Evolutionary conservation across 1,284 basidiomycete species (phyloP).

Genomic region (Stygiomarasmius scandens): DNA sequence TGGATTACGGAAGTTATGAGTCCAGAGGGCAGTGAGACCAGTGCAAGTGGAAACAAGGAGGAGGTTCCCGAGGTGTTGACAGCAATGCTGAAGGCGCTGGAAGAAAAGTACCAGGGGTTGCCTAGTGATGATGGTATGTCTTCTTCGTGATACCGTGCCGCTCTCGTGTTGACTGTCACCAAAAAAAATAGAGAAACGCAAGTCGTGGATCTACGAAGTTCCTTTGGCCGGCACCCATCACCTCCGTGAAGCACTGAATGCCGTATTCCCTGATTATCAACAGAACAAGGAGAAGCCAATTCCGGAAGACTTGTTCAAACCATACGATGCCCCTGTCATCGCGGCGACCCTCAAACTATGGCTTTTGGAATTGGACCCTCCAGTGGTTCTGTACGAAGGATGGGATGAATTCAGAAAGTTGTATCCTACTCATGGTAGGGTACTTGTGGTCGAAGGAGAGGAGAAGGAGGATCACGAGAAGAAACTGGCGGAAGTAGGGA

Average conservation of each 20-base stretch:
- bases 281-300: conserved; percentile 35
- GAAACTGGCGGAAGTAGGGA: conserved; percentile 68
- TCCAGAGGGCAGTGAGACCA: conserved; percentile 31
- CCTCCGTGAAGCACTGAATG: conserved; percentile 82
- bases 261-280: conserved; percentile 63
- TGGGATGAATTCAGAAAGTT: conserved; percentile 89
- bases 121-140: conserved; percentile 65
- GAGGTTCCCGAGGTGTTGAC: conserved; percentile 75
- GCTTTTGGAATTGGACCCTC: conserved; percentile 84
- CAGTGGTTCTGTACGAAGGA: conserved; percentile 80
- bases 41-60: conserved; percentile 60
- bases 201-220: conserved; percentile 92
- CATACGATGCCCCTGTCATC: conserved; percentile 85
- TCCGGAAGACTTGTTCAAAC: conserved; percentile 59
- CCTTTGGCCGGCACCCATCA: conserved; percentile 82
- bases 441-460: conserved; percentile 55
- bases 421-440: conserved; percentile 58
- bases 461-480: conserved; percentile 62
- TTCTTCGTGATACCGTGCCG: background rate
- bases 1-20: conserved; percentile 45
- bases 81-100: conserved; percentile 67
- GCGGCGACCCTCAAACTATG: conserved; percentile 87
- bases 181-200: conserved; percentile 82
- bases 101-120: conserved; percentile 65
- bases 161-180: no score